Evolutionary conservation across 768 basidiomycete species (phyloP).

Genomic region (Artomyces pyxidatus): DNA sequence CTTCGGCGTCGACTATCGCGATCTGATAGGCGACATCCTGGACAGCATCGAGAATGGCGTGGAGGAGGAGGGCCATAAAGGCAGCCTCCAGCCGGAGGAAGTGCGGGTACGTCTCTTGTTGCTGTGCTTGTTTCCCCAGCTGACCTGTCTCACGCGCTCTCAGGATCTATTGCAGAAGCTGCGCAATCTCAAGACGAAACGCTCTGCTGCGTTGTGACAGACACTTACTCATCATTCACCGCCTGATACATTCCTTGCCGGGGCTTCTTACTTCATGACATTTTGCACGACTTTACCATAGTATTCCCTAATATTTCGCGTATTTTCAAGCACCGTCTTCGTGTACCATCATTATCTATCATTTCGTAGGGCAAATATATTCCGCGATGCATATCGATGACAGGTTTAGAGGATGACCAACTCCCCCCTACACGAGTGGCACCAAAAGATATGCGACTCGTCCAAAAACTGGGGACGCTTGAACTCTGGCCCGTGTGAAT

Average conservation of each 20-base stretch:
- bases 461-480: constrained; percentile 72
- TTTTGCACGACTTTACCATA: constrained; percentile 5
- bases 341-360: not conserved
- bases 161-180: constrained; percentile 39
- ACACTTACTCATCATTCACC: constrained; percentile 13
- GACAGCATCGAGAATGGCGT: constrained; percentile 75
- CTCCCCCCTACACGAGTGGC: constrained; percentile 74
- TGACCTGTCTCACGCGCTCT: not conserved
- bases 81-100: constrained; percentile 59
- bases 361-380: not conserved
- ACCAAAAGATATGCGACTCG: constrained; percentile 88
- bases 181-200: constrained; percentile 47
- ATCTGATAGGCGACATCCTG: constrained; percentile 67
- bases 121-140: not conserved
- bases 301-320: constrained; percentile 3
- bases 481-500: not conserved
- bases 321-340: constrained; percentile 1
- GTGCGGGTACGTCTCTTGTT: constrained; percentile 46
- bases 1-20: constrained; percentile 81
- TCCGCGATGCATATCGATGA: not conserved
- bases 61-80: constrained; percentile 57
- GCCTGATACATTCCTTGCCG: constrained; percentile 13
- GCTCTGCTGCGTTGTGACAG: constrained; percentile 22
- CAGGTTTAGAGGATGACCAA: constrained; percentile 60
- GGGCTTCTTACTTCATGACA: constrained; percentile 2